Evolutionary conservation across 257 asterid genomes (phyloP).

Genomic region (Lycium ferocissimum): DNA sequence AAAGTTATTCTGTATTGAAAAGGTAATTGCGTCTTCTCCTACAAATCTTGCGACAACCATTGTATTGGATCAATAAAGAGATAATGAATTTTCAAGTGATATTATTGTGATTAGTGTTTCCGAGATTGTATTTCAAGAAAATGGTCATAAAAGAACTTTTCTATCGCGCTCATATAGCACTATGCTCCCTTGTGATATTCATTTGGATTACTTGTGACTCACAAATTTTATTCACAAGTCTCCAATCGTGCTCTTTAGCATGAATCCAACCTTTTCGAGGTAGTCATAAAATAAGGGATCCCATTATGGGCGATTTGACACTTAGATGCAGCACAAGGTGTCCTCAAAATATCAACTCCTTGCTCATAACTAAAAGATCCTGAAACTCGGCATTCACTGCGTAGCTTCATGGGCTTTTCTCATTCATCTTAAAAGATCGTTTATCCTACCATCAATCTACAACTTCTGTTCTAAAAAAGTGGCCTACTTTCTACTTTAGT

Average conservation of each 20-base stretch:
- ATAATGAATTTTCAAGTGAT: constrained; percentile 1
- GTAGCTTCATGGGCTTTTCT: not conserved
- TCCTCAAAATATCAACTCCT: not conserved
- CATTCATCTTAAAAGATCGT: not conserved
- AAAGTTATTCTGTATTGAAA: not conserved
- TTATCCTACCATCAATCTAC: not conserved
- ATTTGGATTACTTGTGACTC: constrained; percentile 8
- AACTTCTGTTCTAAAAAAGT: not conserved
- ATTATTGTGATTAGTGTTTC: not conserved
- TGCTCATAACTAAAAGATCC: constrained; percentile 1
- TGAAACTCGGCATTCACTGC: not conserved
- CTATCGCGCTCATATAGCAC: not conserved
- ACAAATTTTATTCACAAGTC: not conserved
- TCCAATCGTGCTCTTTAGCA: not conserved
- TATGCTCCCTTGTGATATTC: constrained; percentile 11
- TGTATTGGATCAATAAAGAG: not conserved
- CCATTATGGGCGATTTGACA: not conserved
- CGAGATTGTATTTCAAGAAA: not conserved
- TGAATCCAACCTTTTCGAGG: not conserved
- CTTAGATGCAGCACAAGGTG: not conserved
- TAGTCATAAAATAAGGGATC: not conserved
- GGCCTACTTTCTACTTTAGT: constrained; percentile 2
- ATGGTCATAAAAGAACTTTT: not conserved
- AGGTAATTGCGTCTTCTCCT: not conserved
- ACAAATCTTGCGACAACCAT: not conserved